Evolutionary conservation across 2,329 filamentous ascomycete genomes (phyloP), one percentile per base, ranked within the genome.

Genomic region (Pseudopithomyces maydicus): DNA sequence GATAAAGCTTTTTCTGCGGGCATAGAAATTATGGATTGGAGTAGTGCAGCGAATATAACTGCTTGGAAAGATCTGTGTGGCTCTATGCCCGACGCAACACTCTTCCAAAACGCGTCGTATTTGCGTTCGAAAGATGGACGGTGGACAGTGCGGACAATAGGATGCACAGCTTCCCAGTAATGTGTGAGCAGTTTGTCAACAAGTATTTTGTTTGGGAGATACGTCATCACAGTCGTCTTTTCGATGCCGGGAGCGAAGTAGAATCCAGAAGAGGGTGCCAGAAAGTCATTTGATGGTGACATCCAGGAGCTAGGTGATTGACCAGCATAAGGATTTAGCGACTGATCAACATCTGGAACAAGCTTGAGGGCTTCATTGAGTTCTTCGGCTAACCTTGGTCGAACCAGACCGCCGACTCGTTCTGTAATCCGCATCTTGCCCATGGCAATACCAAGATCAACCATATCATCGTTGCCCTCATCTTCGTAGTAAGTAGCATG

Each of bases 391-490:
- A 92, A 82, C 64, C 87, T 86, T 2, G 90, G 89, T 44, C 89
- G 81, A 42, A 90, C 87, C 63, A 90, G 84, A 0, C 89, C 89
- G 15, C 90, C 90, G 61, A 92, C 85, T 36, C 89, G 82, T 68
- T 92, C 90, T 2, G 88, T 91, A 57, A 92, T 86, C 56, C 81
- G 84, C 82, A 92, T 84, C 71, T 85, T 89, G 1, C 90, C 90
- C 58, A 92, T 81, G 61, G 84, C 83, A 56, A 92, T 84, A 1
- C 90, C 90, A 23, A 92, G 77, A 73, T 92, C 90, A 62, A 90
- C 83, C 44, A 91, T 76, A 57, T 90, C 88, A 69, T 89, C 88
- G 70, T 89, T 86, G 57, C 88, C 86, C 15, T 79, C 82, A 57
- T 85, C 82, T 56, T 86, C 83, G 57, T 89, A 88, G 69, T 91